Conservation (phyloP, 2,329 filamentous ascomycete species). For the Ceratocystis cacaofunesta region DNA sequence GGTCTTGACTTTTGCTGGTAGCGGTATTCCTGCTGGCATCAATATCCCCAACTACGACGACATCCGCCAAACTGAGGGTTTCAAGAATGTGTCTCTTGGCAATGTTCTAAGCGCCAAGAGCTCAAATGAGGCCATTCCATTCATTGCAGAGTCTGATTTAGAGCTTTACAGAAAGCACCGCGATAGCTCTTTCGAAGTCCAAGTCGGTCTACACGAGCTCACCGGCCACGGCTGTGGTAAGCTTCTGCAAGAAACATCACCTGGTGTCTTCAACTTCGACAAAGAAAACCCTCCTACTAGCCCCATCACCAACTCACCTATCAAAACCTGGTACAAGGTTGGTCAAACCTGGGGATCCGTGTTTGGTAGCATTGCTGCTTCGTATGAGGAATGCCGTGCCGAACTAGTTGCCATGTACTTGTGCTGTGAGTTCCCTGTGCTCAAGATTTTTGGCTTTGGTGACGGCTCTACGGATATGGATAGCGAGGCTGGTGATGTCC, state of each 20-base stretch:
- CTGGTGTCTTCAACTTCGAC: constrained; percentile 81
- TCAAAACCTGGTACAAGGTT: constrained; percentile 82
- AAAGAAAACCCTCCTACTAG: constrained; percentile 63
- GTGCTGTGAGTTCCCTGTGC: constrained; percentile 72
- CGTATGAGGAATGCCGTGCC: constrained; percentile 74
- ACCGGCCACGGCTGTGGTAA: constrained; percentile 82
- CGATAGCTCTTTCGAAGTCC: constrained; percentile 81
- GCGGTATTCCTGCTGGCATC: constrained; percentile 52
- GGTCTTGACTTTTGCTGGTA: constrained; percentile 60
- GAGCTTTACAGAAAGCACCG: constrained; percentile 68
- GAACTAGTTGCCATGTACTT: constrained; percentile 89
- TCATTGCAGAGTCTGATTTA: constrained; percentile 67
- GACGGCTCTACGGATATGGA: constrained; percentile 59
- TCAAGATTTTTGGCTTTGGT: constrained; percentile 85
- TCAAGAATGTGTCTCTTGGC: constrained; percentile 87
- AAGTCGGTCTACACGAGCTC: constrained; percentile 88
- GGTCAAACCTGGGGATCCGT: constrained; percentile 91
- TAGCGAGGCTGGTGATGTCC: constrained; percentile 66
- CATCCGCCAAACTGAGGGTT: constrained; percentile 68
- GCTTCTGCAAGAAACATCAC: constrained; percentile 73
- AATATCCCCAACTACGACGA: constrained; percentile 60
- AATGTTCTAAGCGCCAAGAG: constrained; percentile 87
- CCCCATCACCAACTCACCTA: constrained; percentile 58
- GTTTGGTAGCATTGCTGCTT: constrained; percentile 73
- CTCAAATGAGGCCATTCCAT: constrained; percentile 81